A percentile compares a stretch with the other conserved stretches of the same genome.
Conservation (phyloP, 1,139 yeast species). For the Geotrichum restrictum region DNA sequence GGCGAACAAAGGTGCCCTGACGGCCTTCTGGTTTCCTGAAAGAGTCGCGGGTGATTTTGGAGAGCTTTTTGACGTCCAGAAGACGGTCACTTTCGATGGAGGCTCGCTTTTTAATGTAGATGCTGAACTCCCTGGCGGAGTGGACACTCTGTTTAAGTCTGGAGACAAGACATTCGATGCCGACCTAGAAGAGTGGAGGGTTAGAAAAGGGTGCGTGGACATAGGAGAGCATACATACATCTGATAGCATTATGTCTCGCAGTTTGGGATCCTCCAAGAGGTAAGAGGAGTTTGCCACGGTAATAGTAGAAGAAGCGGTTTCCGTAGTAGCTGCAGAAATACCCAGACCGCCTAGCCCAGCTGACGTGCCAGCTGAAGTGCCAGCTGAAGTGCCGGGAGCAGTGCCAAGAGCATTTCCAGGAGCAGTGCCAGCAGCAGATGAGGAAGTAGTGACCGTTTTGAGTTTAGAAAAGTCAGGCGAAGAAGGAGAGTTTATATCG, state of each 20-base stretch:
- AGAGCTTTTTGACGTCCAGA: conserved; percentile 65
- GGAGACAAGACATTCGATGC: conserved; percentile 60
- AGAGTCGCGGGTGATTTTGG: conserved; percentile 51
- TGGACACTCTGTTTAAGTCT: conserved; percentile 74
- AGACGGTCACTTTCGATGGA: conserved; percentile 75
- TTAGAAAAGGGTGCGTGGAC: neutral
- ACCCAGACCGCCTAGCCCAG: neutral
- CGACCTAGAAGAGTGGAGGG: conserved; percentile 22
- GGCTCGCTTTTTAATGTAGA: conserved; percentile 74
- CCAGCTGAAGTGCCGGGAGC: neutral
- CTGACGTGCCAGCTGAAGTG: no score
- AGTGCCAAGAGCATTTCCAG: no score
- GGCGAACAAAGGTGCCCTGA: conserved; percentile 64
- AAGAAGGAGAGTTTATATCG: neutral
- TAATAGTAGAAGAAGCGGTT: neutral
- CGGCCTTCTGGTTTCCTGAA: conserved; percentile 48
- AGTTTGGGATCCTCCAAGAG: conserved; percentile 49
- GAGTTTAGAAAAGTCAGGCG: neutral
- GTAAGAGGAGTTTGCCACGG: neutral
- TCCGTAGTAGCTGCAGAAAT: neutral
- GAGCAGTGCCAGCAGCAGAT: neutral
- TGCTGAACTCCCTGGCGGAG: conserved; percentile 80
- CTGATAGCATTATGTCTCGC: conserved; percentile 51
- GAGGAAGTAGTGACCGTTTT: neutral
- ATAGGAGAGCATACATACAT: conserved; percentile 34